Evolutionary conservation across 345 rosid genomes (phyloP).

Genomic region (Populus simonii): DNA sequence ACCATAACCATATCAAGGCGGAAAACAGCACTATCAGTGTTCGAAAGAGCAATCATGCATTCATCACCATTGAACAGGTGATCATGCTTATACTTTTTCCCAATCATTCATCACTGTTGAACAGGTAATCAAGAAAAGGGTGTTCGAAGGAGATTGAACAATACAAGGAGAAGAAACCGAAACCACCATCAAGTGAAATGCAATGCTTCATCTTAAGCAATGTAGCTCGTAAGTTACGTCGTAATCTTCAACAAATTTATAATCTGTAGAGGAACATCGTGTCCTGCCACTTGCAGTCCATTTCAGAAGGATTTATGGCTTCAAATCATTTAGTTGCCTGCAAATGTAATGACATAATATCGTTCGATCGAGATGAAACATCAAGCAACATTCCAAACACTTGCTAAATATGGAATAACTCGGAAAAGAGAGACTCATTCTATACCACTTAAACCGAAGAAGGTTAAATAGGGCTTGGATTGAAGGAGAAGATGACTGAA

Average conservation of each 20-base stretch:
- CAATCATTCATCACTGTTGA: background rate
- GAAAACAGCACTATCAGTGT: constrained; percentile 48
- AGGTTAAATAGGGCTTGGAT: background rate
- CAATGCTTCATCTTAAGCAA: constrained; percentile 12
- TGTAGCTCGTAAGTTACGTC: background rate
- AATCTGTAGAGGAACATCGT: background rate
- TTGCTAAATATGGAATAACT: background rate
- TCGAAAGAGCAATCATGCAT: constrained; percentile 30
- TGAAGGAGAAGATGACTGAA: too few species aligned
- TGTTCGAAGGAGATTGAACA: constrained; percentile 28
- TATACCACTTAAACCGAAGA: background rate
- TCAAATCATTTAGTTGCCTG: background rate
- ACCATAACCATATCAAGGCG: constrained; percentile 41
- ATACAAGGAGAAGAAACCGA: constrained; percentile 33
- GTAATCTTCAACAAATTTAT: background rate
- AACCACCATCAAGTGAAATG: constrained; percentile 13
- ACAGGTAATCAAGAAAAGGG: constrained; percentile 41
- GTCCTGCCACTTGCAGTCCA: background rate
- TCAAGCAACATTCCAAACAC: background rate
- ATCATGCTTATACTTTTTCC: background rate
- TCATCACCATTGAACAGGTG: too few species aligned
- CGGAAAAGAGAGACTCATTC: background rate
- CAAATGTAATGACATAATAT: background rate
- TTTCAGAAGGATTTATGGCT: background rate
- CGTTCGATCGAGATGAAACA: background rate